phyloP scores from a whole-genome alignment of 768 basidiomycete genomes.

The Polyporus arcularius region DNA sequence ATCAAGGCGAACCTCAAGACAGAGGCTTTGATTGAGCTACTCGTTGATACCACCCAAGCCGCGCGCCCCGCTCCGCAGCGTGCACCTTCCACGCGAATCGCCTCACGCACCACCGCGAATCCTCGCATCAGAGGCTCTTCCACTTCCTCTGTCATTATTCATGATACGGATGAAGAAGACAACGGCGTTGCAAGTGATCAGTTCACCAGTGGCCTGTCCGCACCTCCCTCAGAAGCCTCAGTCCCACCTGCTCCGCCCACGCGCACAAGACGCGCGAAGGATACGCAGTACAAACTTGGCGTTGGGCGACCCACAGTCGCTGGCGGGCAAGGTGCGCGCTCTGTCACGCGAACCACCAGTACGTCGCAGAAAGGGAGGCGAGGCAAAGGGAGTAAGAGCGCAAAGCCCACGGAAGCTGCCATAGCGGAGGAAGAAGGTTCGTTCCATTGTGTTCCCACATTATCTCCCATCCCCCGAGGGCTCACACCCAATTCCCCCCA shows the following conservation, averaged over 20 bases:
- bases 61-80: slow-evolving; percentile 28
- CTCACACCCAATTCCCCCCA: background rate
- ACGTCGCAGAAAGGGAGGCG: slow-evolving; percentile 47
- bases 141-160: slow-evolving; percentile 37
- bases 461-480: background rate
- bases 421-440: slow-evolving; percentile 49
- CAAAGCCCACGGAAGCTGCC: slow-evolving; percentile 54
- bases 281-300: slow-evolving; percentile 68
- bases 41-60: slow-evolving; percentile 50
- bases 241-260: slow-evolving; percentile 26
- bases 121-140: slow-evolving; percentile 33
- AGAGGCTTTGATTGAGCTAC: slow-evolving; percentile 73
- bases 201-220: background rate
- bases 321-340: slow-evolving; percentile 67
- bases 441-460: background rate
- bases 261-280: slow-evolving; percentile 71
- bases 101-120: slow-evolving; percentile 27
- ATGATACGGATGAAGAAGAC: slow-evolving; percentile 48
- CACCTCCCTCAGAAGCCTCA: slow-evolving; percentile 17
- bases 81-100: slow-evolving; percentile 35
- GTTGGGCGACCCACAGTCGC: slow-evolving; percentile 68
- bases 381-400: slow-evolving; percentile 49
- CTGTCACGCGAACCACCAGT: slow-evolving; percentile 60
- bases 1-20: slow-evolving; percentile 83
- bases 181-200: slow-evolving; percentile 30